Evolutionary conservation across 352 stramenopile genomes (phyloP).

Genomic region (Phytophthora macrochlamydospora): DNA sequence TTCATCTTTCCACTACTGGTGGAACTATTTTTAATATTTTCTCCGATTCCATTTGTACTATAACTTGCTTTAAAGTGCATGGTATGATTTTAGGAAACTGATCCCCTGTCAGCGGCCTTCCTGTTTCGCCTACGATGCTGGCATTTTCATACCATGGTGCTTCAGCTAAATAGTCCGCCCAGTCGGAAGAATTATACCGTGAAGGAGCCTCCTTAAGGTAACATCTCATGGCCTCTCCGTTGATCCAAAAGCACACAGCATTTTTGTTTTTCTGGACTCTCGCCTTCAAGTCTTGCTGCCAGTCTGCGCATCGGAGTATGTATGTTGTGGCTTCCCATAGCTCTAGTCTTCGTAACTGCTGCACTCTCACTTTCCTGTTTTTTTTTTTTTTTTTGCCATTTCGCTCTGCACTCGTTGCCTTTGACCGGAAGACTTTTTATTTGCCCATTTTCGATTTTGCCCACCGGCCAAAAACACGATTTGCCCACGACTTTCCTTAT

Average conservation of each 20-base stretch:
- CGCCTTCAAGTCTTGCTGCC: not conserved
- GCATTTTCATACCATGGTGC: not conserved
- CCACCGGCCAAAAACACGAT: no score
- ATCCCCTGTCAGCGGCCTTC: not conserved
- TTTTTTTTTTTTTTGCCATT: no score
- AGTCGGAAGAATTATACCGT: not conserved
- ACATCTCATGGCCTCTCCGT: not conserved
- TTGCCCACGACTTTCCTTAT: no score
- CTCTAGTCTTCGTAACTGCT: not conserved
- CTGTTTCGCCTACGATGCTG: not conserved
- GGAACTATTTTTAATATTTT: no score
- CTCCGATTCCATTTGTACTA: no score
- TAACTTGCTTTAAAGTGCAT: no score
- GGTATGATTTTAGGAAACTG: no score
- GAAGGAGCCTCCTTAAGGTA: not conserved
- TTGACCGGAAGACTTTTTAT: no score
- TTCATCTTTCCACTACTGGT: no score
- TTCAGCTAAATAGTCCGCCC: not conserved
- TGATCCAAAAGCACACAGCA: not conserved
- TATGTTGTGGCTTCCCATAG: not conserved
- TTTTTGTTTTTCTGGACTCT: not conserved
- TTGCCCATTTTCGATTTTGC: no score
- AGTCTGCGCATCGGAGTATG: not conserved
- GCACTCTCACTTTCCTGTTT: not conserved
- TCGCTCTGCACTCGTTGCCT: not conserved